Percentiles rank a stretch among this genome's conserved stretches.
These are phyloP conservation scores for Boletus sensibilis DNA, from an alignment of 768 basidiomycete species.

Conservation along the genomic window DNA sequence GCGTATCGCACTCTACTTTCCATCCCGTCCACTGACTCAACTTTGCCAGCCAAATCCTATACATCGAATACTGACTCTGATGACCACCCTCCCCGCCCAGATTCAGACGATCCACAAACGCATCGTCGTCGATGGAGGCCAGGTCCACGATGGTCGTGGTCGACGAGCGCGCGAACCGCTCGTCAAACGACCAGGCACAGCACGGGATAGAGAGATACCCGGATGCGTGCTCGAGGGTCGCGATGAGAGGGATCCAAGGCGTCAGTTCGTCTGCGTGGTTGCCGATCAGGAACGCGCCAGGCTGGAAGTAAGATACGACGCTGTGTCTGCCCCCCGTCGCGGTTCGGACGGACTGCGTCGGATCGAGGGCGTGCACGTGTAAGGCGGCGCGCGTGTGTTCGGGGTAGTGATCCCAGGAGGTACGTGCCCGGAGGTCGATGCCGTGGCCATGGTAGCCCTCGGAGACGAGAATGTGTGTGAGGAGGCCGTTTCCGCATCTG, in stretches of 20 bases:
- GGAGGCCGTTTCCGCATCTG: constrained; percentile 90
- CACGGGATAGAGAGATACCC: constrained; percentile 88
- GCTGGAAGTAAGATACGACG: constrained; percentile 33
- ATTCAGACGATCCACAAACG: constrained; percentile 46
- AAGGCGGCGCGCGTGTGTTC: constrained; percentile 56
- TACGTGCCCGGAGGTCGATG: constrained; percentile 81
- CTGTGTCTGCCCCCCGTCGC: background rate
- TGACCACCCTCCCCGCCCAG: constrained; percentile 62
- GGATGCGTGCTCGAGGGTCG: constrained; percentile 56
- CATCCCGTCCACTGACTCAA: constrained; percentile 77
- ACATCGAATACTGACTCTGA: constrained; percentile 72
- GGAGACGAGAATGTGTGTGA: constrained; percentile 80
- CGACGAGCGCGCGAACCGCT: constrained; percentile 54
- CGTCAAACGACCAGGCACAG: constrained; percentile 82
- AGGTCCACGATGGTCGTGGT: constrained; percentile 26
- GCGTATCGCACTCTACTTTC: constrained; percentile 78
- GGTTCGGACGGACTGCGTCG: constrained; percentile 28
- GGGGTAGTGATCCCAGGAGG: constrained; percentile 83
- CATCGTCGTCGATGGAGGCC: constrained; percentile 8
- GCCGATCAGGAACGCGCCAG: constrained; percentile 76
- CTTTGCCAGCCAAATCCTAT: constrained; percentile 83
- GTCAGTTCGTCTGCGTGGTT: constrained; percentile 98
- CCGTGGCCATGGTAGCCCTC: constrained; percentile 88
- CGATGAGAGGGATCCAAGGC: constrained; percentile 87
- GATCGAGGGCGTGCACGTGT: constrained; percentile 70